A percentile compares a stretch with the other conserved stretches of the same genome.
Evolutionary conservation across 768 basidiomycete genomes (phyloP).

Genomic region (Lentinula raphanica): DNA sequence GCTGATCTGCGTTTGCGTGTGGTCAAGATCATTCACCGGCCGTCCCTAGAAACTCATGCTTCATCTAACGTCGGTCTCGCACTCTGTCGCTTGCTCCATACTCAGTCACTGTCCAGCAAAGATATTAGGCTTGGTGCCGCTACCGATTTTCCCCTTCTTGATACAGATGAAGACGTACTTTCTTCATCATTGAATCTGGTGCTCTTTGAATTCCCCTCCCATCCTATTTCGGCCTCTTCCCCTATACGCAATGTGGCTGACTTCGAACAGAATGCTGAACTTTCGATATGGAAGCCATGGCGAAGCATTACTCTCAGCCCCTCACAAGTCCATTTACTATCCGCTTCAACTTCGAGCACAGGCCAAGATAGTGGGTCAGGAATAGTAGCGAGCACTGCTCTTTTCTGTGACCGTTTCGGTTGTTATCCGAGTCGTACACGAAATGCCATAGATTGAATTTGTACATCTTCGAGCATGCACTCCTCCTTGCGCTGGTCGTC

Average conservation of each 20-base stretch:
- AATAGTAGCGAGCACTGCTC: not conserved
- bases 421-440: not conserved
- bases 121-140: not conserved
- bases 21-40: not conserved
- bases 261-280: not conserved
- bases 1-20: constrained; percentile 1
- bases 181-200: not conserved
- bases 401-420: not conserved
- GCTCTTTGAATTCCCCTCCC: not conserved
- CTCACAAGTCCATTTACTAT: not conserved
- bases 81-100: not conserved
- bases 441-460: not conserved
- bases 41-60: not conserved
- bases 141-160: not conserved
- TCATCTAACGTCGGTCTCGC: not conserved
- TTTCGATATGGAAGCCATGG: constrained; percentile 8
- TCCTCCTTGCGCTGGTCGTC: no score
- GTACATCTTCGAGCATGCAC: not conserved
- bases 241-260: not conserved
- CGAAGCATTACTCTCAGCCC: not conserved
- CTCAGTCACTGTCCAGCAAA: not conserved
- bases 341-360: not conserved
- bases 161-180: not conserved
- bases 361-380: not conserved
- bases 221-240: not conserved